These are phyloP conservation scores for Penicillium fuscoglaucum DNA, from an alignment of 2,329 filamentous ascomycete genomes.

Conservation along the genomic window DNA sequence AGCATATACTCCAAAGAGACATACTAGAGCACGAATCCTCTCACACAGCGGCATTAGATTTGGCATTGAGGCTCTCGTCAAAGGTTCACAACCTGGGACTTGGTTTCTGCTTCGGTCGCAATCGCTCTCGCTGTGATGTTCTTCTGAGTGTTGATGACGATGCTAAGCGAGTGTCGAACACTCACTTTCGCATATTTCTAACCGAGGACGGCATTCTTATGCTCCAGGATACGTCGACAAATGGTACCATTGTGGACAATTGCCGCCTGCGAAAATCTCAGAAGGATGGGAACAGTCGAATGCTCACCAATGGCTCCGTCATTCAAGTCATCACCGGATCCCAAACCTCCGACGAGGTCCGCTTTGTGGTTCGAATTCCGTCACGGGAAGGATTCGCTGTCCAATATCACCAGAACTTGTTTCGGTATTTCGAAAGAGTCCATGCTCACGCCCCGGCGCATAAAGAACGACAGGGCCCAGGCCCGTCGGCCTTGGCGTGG, in stretches of 20 bases:
- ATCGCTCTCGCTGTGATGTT: conserved; percentile 69
- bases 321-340: conserved; percentile 65
- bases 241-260: conserved; percentile 84
- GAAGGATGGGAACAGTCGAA: conserved; percentile 54
- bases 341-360: conserved; percentile 60
- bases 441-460: conserved; percentile 26
- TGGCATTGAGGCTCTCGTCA: conserved; percentile 79
- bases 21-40: conserved; percentile 44
- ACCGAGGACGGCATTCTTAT: conserved; percentile 85
- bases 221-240: conserved; percentile 93
- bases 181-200: conserved; percentile 92
- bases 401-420: conserved; percentile 68
- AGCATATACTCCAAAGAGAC: conserved; percentile 61
- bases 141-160: conserved; percentile 68
- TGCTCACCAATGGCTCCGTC: conserved; percentile 70
- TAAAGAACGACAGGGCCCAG: conserved; percentile 25
- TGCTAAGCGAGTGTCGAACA: conserved; percentile 77
- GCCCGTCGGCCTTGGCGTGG: conserved; percentile 34
- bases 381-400: conserved; percentile 67
- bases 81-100: conserved; percentile 64
- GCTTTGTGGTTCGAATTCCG: conserved; percentile 84
- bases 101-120: conserved; percentile 88
- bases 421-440: conserved; percentile 60
- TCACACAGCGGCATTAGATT: conserved; percentile 52
- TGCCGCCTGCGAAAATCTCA: conserved; percentile 60